Base-by-base conservation (phyloP, 2,329 filamentous ascomycete species). In the Fusarium odoratissimum region DNA sequence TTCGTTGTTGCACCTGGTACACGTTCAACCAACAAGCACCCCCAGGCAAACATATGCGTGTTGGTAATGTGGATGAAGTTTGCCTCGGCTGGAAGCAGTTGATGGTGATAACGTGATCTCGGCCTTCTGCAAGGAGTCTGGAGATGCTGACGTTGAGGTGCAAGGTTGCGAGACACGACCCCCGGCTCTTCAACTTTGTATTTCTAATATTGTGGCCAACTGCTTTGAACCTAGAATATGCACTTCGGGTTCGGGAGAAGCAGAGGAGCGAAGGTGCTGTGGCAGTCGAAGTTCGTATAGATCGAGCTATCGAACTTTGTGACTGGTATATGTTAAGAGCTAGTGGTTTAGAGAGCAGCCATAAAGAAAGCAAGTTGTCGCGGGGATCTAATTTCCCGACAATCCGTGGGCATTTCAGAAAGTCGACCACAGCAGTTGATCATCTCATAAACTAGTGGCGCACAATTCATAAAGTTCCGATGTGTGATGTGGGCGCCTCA, bases 41-140 rank as follows among this genome's bases (percentile, higher is more conserved):
- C 40, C 40, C 44, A 46, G 59, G 41, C 65, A 74, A 73, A 62
- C 64, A 70, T 40, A 38, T 42, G 44, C 38, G 44, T 40, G 60
- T 42, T 60, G 52, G 37, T 37, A 64, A 48, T 52, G 48, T 44
- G 25, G 44, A 51, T 41, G 35, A 25, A 44, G 46, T 60, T 57
- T 62, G 60, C 45, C 55, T 62, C 60, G 60, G 46, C 28, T 56
- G 56, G 44, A 51, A 58, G 33, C 60, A 75, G 64, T 42, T 41
- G 37, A 58, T 42, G n/a, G n/a, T 41, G 60, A 68, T 77, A 77
- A 77, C 75, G 75, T 77, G 75, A 77, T 64, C 42, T 61, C 17
- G 21, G 44, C 58, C 66, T 64, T 48, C 75, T 76, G 75, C 70
- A 74, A 73, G 67, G 64, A 61, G 49, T 52, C 33, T 37, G 13